Evolutionary conservation across 1,139 yeast genomes (phyloP), one percentile per base, ranked within the genome.

Genomic region (Taphrina deformans): DNA sequence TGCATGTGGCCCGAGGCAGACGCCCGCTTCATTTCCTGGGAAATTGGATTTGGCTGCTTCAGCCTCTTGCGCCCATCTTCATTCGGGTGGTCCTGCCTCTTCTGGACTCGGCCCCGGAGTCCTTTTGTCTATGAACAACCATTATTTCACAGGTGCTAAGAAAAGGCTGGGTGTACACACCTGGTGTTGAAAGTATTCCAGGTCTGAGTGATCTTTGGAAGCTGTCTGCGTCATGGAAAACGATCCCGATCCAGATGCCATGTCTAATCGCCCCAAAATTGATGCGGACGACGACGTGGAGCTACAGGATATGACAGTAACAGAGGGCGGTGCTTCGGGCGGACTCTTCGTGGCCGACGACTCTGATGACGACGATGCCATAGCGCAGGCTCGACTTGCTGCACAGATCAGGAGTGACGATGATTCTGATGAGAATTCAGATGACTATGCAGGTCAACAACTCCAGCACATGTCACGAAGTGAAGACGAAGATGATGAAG

Each of bases 341-440:
- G 63, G 63, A 7, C 51, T 59, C 21, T 59, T 59, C 41, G 21
- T 59, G 50, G 55, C 63, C 6, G 63, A 59, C 26, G 56, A 59
- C 41, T 18, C 44, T 2, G 62, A 45, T n/a, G 38, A 31, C 14
- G 63, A 59, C 6, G 63, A 48, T 6, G 41, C 41, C 6, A 21
- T 59, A 6, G 63, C 16, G 3, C 58, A 26, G n/a, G 58, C 58
- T 10, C 58, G 58, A 23, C 16, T 18, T 21, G 31, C 35, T 12
- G 58, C 58, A 6, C 27, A 53, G 10, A 31, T 1, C 14, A 51
- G 12, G 41, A 27, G 16, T 3, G 35, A 2, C 6, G 55, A 31
- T 4, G 44, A 14, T 10, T 27, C 9, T 4, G 55, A 51, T 16
- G 46, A 10, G 18, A 21, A 48, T 12, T n/a, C 35, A 21, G 35